These are phyloP conservation scores for Ceratobasidium sp. DNA, from an alignment of 1,284 basidiomycete genomes.

Conservation along the genomic window DNA sequence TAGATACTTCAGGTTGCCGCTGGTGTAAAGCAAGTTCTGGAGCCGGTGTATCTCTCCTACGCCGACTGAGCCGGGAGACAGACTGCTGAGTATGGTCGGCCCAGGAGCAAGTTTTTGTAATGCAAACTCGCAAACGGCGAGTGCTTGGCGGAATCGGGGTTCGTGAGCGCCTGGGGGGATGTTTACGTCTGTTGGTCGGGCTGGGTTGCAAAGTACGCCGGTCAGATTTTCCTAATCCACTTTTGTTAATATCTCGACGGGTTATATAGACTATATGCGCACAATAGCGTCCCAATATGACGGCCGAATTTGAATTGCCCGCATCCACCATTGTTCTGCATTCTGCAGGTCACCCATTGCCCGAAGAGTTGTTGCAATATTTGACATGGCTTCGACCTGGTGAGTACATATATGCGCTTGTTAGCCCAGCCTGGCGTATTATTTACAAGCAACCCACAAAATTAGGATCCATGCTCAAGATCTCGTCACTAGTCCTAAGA, in stretches of 20 bases:
- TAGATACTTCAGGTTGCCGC: conserved; percentile 55
- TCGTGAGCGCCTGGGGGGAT: conserved; percentile 12
- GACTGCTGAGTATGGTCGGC: conserved; percentile 45
- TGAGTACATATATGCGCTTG: conserved; percentile 14
- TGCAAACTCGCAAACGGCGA: conserved; percentile 54
- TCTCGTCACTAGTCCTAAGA: conserved; percentile 46
- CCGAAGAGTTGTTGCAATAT: conserved; percentile 60
- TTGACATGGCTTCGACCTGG: conserved; percentile 59
- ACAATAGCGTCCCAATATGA: conserved; percentile 56
- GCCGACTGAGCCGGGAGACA: conserved; percentile 25
- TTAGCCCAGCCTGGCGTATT: neutral
- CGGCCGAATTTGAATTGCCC: conserved; percentile 55
- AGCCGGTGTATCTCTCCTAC: conserved; percentile 54
- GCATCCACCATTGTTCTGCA: conserved; percentile 58
- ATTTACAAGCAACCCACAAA: conserved; percentile 51
- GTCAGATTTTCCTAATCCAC: conserved; percentile 54
- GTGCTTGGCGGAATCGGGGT: conserved; percentile 51
- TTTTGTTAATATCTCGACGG: neutral
- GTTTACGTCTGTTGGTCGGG: conserved; percentile 22
- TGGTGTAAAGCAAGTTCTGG: conserved; percentile 57
- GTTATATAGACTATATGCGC: conserved; percentile 47
- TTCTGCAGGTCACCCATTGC: conserved; percentile 53
- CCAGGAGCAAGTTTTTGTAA: conserved; percentile 48
- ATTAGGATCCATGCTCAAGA: conserved; percentile 51
- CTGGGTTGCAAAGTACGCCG: conserved; percentile 53